Percentiles rank a stretch among this genome's conserved stretches.
phyloP scores from a whole-genome alignment of 768 basidiomycete genomes.

The Tulasnella sp. region DNA sequence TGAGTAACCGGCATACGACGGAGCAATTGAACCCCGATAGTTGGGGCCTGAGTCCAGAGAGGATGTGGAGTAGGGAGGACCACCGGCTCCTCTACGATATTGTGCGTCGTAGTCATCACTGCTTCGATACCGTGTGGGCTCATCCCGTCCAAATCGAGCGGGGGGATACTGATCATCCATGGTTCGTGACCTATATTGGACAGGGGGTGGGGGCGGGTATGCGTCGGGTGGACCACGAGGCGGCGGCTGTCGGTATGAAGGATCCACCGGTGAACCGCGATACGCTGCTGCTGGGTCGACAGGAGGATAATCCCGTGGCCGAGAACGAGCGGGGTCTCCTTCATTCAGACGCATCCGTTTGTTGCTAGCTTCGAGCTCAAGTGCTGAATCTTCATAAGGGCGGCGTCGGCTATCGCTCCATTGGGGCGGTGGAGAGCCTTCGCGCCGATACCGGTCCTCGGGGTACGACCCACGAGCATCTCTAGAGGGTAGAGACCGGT shows the following conservation, averaged over 20 bases:
- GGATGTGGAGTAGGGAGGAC: neutral
- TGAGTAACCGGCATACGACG: constrained; percentile 1
- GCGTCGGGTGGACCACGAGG: neutral
- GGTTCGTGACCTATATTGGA: constrained; percentile 7
- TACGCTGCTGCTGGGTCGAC: neutral
- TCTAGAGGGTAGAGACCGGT: neutral
- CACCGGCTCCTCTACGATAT: neutral
- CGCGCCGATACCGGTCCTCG: neutral
- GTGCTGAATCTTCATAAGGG: constrained; percentile 4
- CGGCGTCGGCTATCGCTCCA: neutral
- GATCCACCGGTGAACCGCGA: neutral
- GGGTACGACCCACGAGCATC: constrained; percentile 5
- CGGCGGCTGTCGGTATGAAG: neutral
- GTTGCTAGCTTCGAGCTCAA: constrained; percentile 20
- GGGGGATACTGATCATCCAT: constrained; percentile 5
- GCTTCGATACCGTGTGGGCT: neutral
- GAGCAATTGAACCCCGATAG: neutral
- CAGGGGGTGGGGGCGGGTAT: neutral
- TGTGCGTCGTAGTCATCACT: neutral
- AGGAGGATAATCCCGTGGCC: constrained; percentile 14
- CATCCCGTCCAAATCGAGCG: neutral
- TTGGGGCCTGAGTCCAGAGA: neutral
- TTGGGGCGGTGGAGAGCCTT: constrained; percentile 3
- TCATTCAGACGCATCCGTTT: constrained; percentile 24
- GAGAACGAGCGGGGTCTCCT: constrained; percentile 2